Evolutionary conservation across 345 rosid species (phyloP).

Genomic region (Populus simonii): DNA sequence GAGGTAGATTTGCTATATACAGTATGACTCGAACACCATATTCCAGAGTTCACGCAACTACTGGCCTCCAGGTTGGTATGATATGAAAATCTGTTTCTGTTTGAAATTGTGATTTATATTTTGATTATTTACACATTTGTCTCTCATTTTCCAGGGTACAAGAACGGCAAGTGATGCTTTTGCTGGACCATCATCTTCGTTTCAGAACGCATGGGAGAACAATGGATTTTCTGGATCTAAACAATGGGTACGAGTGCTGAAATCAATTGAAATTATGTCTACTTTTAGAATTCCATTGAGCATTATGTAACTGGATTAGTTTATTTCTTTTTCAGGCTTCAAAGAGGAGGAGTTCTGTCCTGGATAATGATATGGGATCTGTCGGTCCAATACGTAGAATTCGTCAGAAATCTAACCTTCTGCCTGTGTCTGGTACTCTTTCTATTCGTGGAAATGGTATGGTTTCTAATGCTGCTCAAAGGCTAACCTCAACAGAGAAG

Average conservation of each 20-base stretch:
- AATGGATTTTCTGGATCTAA: conserved; percentile 54
- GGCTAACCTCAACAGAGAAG: conserved; percentile 28
- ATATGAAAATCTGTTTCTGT: not conserved
- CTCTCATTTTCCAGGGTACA: conserved; percentile 39
- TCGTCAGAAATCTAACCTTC: conserved; percentile 74
- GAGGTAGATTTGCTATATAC: conserved; percentile 87
- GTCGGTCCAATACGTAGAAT: conserved; percentile 85
- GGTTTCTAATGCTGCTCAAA: conserved; percentile 29
- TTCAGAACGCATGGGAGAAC: conserved; percentile 30
- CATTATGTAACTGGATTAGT: not conserved
- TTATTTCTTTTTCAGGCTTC: conserved; percentile 44
- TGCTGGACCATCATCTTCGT: conserved; percentile 41
- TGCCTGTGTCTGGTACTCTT: conserved; percentile 37
- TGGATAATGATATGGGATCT: conserved; percentile 73
- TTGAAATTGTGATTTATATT: not conserved
- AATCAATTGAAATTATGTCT: not conserved
- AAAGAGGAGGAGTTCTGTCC: conserved; percentile 71
- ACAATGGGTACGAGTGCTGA: conserved; percentile 40
- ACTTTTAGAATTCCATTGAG: not conserved
- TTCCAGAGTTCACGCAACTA: conserved; percentile 56
- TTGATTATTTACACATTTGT: not conserved
- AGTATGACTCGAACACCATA: conserved; percentile 89
- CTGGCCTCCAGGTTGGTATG: conserved; percentile 48
- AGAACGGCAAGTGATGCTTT: conserved; percentile 26
- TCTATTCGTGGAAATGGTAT: conserved; percentile 28